Percentiles rank a stretch among this genome's conserved stretches.
These are phyloP conservation scores for Fusarium virguliforme DNA, from an alignment of 2,329 filamentous ascomycete genomes.

Conservation along the genomic window DNA sequence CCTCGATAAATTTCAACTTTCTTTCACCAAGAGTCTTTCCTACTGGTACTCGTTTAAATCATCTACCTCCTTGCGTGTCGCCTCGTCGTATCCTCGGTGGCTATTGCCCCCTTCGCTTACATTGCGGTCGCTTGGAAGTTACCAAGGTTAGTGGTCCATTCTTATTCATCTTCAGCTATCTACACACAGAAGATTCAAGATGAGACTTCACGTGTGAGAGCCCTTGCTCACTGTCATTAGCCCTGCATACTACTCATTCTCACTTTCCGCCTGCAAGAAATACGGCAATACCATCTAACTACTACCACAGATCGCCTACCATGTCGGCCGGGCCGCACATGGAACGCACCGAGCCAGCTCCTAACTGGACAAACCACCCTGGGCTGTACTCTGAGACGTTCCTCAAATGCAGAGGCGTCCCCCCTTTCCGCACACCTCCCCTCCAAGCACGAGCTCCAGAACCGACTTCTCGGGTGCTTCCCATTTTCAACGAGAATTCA, in stretches of 20 bases:
- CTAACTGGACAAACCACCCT: neutral
- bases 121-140: neutral
- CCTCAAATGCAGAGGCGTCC: neutral
- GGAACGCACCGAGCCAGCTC: neutral
- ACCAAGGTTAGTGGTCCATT: neutral
- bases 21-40: neutral
- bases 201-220: neutral
- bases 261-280: neutral
- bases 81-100: neutral
- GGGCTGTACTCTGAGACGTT: neutral
- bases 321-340: neutral
- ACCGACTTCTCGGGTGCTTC: slow-evolving; percentile 1
- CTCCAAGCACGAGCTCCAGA: neutral
- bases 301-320: neutral
- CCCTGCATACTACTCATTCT: neutral
- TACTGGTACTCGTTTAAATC: neutral
- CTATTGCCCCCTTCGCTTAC: neutral
- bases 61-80: neutral
- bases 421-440: neutral
- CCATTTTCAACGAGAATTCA: neutral
- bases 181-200: too few species aligned
- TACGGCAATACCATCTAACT: neutral
- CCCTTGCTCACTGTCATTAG: neutral
- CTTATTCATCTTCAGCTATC: neutral
- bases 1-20: neutral